A percentile compares a stretch with the other conserved stretches of the same genome.
Conservation (phyloP, 2,329 filamentous ascomycete species). For the Stagonosporopsis chrysanthemi region DNA sequence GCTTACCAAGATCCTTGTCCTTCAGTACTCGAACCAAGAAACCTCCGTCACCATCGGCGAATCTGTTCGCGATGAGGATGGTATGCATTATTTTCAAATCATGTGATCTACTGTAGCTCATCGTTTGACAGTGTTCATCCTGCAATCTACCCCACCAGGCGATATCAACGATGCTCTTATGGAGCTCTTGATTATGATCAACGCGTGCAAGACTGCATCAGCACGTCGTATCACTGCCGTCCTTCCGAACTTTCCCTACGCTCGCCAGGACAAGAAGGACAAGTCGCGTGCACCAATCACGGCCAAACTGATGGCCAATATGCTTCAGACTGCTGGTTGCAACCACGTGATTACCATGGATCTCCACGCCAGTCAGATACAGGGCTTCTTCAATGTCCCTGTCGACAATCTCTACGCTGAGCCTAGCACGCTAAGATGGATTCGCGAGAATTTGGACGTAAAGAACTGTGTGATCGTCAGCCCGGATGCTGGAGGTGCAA, state of each 20-base stretch:
- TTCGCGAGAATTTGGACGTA: slow-evolving; percentile 81
- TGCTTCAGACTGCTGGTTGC: slow-evolving; percentile 93
- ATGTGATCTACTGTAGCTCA: slow-evolving; percentile 30
- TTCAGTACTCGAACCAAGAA: slow-evolving; percentile 88
- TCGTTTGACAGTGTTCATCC: slow-evolving; percentile 76
- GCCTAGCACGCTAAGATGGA: slow-evolving; percentile 90
- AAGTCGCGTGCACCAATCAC: slow-evolving; percentile 95
- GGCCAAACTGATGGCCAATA: slow-evolving; percentile 94
- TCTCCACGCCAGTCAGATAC: slow-evolving; percentile 90
- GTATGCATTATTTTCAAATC: slow-evolving; percentile 53
- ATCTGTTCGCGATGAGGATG: slow-evolving; percentile 95
- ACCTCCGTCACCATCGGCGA: slow-evolving; percentile 94
- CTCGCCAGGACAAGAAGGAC: slow-evolving; percentile 97
- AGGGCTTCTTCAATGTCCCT: slow-evolving; percentile 91
- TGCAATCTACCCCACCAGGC: slow-evolving; percentile 92
- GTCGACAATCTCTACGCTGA: slow-evolving; percentile 90
- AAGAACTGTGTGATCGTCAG: slow-evolving; percentile 92
- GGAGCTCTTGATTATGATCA: slow-evolving; percentile 98
- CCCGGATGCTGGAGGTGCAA: slow-evolving; percentile 92
- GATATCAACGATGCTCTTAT: slow-evolving; percentile 98
- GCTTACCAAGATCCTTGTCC: slow-evolving; percentile 78
- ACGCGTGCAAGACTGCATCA: slow-evolving; percentile 85
- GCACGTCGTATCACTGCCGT: slow-evolving; percentile 94
- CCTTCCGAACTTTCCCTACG: slow-evolving; percentile 95
- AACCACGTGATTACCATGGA: slow-evolving; percentile 97